A percentile compares a stretch with the other conserved stretches of the same genome.
Evolutionary conservation across 169 alveolate genomes (phyloP).

Genomic region (Plasmodium yoelii): DNA sequence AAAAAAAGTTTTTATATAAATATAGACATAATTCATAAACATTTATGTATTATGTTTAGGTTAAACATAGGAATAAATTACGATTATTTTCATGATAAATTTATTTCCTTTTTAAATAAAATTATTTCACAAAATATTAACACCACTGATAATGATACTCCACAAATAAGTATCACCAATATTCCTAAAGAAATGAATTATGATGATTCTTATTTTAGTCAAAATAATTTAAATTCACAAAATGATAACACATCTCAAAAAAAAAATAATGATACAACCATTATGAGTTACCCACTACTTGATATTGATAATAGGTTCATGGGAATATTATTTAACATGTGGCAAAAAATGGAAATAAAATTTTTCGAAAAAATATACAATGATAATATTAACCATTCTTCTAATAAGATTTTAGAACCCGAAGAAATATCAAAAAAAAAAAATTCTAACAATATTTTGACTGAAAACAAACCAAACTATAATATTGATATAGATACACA

Average conservation of each 20-base stretch:
- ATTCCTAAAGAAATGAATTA: background rate
- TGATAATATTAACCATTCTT: background rate
- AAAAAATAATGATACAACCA: background rate
- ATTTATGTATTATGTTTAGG: slow-evolving; percentile 17
- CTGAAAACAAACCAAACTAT: background rate
- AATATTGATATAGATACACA: background rate
- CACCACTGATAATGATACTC: background rate
- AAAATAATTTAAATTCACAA: background rate
- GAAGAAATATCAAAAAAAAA: background rate
- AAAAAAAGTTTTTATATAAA: slow-evolving; percentile 13
- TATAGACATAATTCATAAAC: slow-evolving; percentile 20
- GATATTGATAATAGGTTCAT: slow-evolving; percentile 42
- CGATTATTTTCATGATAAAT: slow-evolving; percentile 16
- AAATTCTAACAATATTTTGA: too few species aligned
- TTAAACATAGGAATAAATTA: slow-evolving; percentile 1
- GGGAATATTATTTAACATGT: slow-evolving; percentile 47
- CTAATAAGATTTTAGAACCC: background rate
- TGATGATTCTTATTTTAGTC: background rate
- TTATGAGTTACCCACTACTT: slow-evolving; percentile 13
- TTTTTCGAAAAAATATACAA: slow-evolving; percentile 10
- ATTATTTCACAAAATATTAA: slow-evolving; percentile 1
- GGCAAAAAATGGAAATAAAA: slow-evolving; percentile 54
- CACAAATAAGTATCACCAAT: background rate
- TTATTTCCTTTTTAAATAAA: slow-evolving; percentile 6
- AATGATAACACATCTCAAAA: background rate